Evolutionary conservation across 179 eudicot species (phyloP), one percentile per base, ranked within the genome.

Genomic region (Patellifolia procumbens): DNA sequence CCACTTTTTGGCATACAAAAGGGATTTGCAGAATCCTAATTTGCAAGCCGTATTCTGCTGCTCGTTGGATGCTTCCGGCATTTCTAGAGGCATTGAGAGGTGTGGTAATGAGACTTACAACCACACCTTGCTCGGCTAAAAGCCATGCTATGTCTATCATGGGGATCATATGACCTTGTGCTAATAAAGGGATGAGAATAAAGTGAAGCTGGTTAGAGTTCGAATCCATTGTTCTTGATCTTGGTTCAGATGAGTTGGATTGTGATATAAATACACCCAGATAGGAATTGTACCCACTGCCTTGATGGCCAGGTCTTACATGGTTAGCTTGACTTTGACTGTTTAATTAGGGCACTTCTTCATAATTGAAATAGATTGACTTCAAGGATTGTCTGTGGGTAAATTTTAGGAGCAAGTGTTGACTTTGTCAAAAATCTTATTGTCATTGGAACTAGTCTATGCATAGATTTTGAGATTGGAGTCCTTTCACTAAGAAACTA

Each of bases 81-180:
- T 71, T 73, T 34, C 87, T 75, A 22, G 61, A 35, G 37, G 89
- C 82, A 71, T 83, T 85, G 2, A 78, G 74, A 28, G 90, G 89
- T 4, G 91, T 86, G n/a, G 82, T 76, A 66, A 89, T 68, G 1
- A 89, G 67, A 56, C 84, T 86, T 20, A 82, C 89, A 0, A 42
- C 52, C 60, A 70, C 78, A 20, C 78, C 78, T 5, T 39, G 81
- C 49, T 75, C 70, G 0, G 82, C 84, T 49, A 86, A 34, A 63
- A 75, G 80, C 22, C 52, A 82, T 43, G 84, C 89, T 74, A 86
- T 78, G 73, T 86, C 89, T 19, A 78, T 60, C 87, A 84, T 86
- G 22, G 89, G 89, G 34, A 86, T 84, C 49, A 84, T 73, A 66
- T 86, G 89, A 67, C 89, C 85, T 32, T 68, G 87, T 37, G 87